These are phyloP conservation scores for Fusarium oxysporum DNA, from an alignment of 2,329 filamentous ascomycete genomes.

Conservation along the genomic window DNA sequence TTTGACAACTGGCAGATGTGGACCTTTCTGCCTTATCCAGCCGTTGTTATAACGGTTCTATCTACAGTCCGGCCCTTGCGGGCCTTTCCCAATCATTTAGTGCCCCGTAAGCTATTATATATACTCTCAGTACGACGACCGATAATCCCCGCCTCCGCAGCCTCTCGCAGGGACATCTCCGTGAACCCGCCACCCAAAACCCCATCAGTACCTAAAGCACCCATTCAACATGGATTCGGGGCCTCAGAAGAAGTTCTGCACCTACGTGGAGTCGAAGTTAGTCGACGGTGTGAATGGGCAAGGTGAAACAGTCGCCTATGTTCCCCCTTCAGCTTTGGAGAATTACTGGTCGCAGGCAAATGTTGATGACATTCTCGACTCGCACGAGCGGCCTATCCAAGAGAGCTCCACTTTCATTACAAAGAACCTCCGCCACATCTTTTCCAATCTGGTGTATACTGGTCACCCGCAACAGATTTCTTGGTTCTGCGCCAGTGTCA, in stretches of 20 bases:
- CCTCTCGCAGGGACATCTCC: too few species aligned
- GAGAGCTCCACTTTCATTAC: neutral
- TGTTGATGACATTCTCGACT: neutral
- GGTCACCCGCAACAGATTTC: neutral
- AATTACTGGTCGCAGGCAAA: neutral
- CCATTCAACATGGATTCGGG: neutral
- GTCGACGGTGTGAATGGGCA: neutral
- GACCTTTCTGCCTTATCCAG: too few species aligned
- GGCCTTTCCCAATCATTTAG: too few species aligned
- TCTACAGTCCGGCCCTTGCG: too few species aligned
- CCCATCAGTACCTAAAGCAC: neutral
- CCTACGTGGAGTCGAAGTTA: neutral
- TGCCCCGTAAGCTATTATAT: too few species aligned
- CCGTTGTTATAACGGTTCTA: too few species aligned
- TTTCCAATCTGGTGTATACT: neutral
- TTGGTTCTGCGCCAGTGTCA: neutral
- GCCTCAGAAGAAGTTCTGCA: neutral
- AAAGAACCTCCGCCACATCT: neutral
- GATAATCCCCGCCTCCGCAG: too few species aligned
- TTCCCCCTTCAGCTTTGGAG: neutral
- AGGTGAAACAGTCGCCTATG: neutral
- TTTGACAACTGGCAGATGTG: too few species aligned
- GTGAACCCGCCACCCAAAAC: too few species aligned
- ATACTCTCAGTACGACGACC: too few species aligned
- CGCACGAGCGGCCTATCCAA: neutral